Base-by-base conservation (phyloP, 2,329 filamentous ascomycete species). In the Colletotrichum abscissum region DNA sequence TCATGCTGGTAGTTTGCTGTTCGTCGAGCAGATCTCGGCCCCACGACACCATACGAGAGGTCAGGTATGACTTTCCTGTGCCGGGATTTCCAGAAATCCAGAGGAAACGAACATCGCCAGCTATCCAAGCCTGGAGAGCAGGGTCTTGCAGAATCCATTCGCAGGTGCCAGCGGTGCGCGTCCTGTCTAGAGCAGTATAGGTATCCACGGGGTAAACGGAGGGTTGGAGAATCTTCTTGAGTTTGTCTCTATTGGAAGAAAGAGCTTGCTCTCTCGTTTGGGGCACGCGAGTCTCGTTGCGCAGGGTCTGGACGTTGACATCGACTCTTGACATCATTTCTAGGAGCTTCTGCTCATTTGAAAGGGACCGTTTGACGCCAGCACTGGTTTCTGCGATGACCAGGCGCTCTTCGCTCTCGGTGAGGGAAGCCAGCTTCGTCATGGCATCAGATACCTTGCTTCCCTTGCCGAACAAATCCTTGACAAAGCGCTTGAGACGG, bases 11-110 rank as follows among this genome's bases (percentile, higher is more conserved):
- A 1, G 75, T 55, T 7, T 74, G 66, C 35, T 75, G 57, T 16
- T 76, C 65, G 22, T 72, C 71, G n/a, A 80, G 78, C 30, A 81
- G 79, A n/a, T 81, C 79, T 4, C 75, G 77, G n/a, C 76, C 78
- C 81, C 78, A 87, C 1, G 81, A 75, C n/a, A 88, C 82, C 7
- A 87, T 78, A n/a, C 80, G 81, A 0, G 85, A 81, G 2, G 84
- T 81, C 1, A 88, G 74, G 69, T 82, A 87, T 0, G 84, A 86
- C 75, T 88, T 88, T 26, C 86, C 86, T 1, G 83, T 85, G 5
- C 84, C 83, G 79, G 85, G 82, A 63, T 82, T 86, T 7, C 86
- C 86, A 1, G 78, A 80, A 19, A 88, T 78, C 81, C 84, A 88
- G 3, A 88, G 77, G 33, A 86, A 81, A 3, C 81, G 83, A 2